phyloP scores from a whole-genome alignment of 2,329 filamentous ascomycete species.

The Capronia americana region DNA sequence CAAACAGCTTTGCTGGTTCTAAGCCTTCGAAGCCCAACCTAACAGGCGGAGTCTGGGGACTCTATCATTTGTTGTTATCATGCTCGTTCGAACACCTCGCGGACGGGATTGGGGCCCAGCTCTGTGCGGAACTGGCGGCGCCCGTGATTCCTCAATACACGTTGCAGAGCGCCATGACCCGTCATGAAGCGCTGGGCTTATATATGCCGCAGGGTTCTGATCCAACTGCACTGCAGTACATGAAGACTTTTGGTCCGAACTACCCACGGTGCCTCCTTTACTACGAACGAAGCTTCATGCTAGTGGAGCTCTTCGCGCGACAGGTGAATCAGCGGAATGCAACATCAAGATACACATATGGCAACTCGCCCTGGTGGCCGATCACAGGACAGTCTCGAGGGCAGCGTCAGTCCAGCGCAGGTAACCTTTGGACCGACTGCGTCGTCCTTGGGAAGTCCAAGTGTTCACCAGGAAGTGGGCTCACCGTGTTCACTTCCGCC shows the following conservation, averaged over 20 bases:
- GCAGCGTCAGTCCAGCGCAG: not conserved
- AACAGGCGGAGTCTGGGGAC: not conserved
- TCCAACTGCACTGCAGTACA: not conserved
- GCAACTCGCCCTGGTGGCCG: not conserved
- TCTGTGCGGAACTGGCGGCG: not conserved
- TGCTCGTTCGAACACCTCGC: not conserved
- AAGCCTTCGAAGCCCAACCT: conserved; percentile 10
- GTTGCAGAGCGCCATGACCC: not conserved
- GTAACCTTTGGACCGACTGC: not conserved
- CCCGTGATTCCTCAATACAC: not conserved
- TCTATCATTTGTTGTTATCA: conserved; percentile 5
- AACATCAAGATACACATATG: not conserved
- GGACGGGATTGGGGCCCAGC: not conserved
- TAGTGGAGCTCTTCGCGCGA: too few relatives aligned
- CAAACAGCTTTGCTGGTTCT: conserved; percentile 4
- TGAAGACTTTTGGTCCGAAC: not conserved
- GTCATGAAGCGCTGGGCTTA: not conserved
- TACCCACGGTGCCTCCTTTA: not conserved
- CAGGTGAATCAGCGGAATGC: too few relatives aligned
- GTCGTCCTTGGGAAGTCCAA: not conserved
- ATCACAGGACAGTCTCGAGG: not conserved
- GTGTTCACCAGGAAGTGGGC: not conserved
- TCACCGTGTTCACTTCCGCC: not conserved
- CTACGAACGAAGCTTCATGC: too few relatives aligned
- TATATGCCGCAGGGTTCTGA: not conserved